Conservation (phyloP, 768 basidiomycete species). For the Lactarius sanguifluus region DNA sequence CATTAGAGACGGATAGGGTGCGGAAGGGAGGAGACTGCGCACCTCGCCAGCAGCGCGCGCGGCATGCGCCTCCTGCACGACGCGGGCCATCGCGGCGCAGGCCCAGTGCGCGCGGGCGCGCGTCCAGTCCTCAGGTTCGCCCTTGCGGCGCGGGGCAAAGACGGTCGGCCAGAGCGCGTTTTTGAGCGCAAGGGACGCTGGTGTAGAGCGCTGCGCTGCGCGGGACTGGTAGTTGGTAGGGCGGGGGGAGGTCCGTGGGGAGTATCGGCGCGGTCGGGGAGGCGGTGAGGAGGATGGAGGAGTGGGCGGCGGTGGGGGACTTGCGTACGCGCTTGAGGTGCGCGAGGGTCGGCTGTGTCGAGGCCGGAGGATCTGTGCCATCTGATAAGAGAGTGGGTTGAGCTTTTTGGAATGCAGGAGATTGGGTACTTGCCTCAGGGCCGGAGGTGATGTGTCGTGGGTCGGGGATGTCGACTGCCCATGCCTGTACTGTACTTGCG, state of each 20-base stretch:
- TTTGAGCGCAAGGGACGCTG: conserved; percentile 63
- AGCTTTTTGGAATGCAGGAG: not conserved
- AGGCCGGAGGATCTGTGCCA: conserved; percentile 67
- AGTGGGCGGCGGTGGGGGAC: conserved; percentile 37
- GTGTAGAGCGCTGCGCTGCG: conserved; percentile 63
- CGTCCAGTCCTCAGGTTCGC: conserved; percentile 67
- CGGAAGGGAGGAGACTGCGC: conserved; percentile 25
- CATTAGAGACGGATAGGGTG: not conserved
- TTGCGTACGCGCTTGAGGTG: conserved; percentile 81
- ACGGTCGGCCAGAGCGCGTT: conserved; percentile 83
- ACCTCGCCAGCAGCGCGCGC: conserved; percentile 62
- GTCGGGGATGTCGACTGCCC: conserved; percentile 75
- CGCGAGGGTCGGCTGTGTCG: conserved; percentile 58
- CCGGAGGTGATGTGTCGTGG: conserved; percentile 53
- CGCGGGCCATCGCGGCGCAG: conserved; percentile 56
- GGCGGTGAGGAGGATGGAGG: conserved; percentile 56
- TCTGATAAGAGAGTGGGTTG: conserved; percentile 39
- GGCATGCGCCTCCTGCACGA: conserved; percentile 50
- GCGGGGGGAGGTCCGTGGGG: conserved; percentile 43
- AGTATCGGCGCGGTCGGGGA: conserved; percentile 45
- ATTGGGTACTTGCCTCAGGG: conserved; percentile 54
- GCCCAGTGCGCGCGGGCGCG: conserved; percentile 72
- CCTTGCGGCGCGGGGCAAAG: conserved; percentile 67
- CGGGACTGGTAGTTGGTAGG: conserved; percentile 65
- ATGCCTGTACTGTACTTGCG: conserved; percentile 55